These are phyloP conservation scores for Sindora glabra DNA, from an alignment of 306 rosid genomes.

Conservation along the genomic window DNA sequence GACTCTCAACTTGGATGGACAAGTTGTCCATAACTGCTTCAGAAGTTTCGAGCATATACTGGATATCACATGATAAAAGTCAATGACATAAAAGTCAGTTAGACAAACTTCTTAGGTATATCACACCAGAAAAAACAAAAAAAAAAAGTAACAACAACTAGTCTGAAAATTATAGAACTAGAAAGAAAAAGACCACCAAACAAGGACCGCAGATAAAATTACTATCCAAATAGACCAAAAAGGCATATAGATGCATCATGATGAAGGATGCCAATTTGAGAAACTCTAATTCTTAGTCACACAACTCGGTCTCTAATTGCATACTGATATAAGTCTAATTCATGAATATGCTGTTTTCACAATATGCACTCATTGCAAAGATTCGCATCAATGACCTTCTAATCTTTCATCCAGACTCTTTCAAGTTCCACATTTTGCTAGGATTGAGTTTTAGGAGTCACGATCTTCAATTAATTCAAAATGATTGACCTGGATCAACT, in stretches of 20 bases:
- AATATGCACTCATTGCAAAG: background rate
- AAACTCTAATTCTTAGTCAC: background rate
- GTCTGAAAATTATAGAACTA: background rate
- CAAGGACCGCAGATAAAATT: background rate
- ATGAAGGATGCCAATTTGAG: background rate
- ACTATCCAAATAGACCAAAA: background rate
- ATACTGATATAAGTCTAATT: background rate
- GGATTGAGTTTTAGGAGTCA: too few relatives aligned
- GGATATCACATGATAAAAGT: slow-evolving; percentile 18
- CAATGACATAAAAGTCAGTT: background rate
- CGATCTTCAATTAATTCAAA: too few relatives aligned
- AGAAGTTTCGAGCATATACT: slow-evolving; percentile 37
- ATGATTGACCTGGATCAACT: background rate
- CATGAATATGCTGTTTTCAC: background rate
- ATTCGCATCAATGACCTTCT: background rate
- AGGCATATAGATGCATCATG: background rate
- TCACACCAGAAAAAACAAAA: too few relatives aligned
- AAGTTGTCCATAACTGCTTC: slow-evolving; percentile 29
- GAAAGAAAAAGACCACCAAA: background rate
- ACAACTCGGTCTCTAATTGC: background rate
- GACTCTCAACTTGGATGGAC: slow-evolving; percentile 44
- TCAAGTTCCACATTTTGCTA: background rate
- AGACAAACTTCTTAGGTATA: background rate
- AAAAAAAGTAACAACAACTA: background rate
- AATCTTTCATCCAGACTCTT: background rate